Evolutionary conservation across 129 eudicot species (phyloP), one percentile per base, ranked within the genome.

Genomic region (Kitagawia praeruptora): DNA sequence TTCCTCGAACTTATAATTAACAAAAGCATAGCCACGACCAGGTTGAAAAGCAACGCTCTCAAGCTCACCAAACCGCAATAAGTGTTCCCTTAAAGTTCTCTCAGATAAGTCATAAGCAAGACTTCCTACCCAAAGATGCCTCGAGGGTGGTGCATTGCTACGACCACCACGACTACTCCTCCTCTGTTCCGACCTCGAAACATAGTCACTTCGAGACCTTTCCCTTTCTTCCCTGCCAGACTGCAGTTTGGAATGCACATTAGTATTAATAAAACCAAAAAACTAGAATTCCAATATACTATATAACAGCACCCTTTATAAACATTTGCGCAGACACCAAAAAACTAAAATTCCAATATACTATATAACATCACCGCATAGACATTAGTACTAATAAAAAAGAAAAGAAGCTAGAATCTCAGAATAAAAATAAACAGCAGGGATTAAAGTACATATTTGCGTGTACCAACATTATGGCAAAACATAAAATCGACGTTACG

Each of bases 71-170:
- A 85, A 93, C 70, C 71, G 85, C 56, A 89, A 45, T 72, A 93
- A 91, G 75, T 86, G 86, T 70, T 85, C 75, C 37, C 85, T 87
- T 72, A 93, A 82, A 58, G 83, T 79, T 42, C 83, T 86, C 78
- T 89, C 93, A 12, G 87, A 72, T 64, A 93, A 51, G 63, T 73
- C 77, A 45, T 86, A 89, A 13, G 93, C 84, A 34, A 93, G 83
- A 84, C 89, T 93, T 71, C 98, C 98, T 66, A 89, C 93, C 98
- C 98, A 93, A 18, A 93, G 85, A 78, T 91, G 97, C 80, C 98
- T 88, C 25, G 98, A 93, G 16, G 98, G 97, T 21, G 97, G 97
- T 40, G 86, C 91, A 80, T 44, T 79, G 77, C 85, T 84, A 73
- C 92, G 82, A 39, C 89, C 91, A 79, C 86, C 82, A 80, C 81